Evolutionary conservation across 495 filamentous ascomycete species (phyloP).

Genomic region (Copromyces sp.): DNA sequence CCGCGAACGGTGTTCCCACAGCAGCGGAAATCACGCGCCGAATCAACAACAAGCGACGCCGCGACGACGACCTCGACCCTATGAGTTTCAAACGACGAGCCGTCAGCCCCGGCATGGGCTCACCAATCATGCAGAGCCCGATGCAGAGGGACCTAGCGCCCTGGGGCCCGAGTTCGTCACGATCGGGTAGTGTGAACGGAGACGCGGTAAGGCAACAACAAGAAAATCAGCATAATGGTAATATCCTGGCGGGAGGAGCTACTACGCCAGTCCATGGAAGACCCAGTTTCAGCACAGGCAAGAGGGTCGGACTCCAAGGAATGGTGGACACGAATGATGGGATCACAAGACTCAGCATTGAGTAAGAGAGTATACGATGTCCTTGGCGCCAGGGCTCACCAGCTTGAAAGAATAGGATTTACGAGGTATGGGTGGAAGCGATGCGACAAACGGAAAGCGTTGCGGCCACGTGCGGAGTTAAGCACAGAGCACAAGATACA

Average conservation of each 20-base stretch:
- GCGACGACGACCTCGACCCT: constrained; percentile 88
- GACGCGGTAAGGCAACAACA: constrained; percentile 30
- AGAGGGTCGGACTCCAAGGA: constrained; percentile 77
- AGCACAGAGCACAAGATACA: not conserved
- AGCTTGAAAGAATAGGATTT: not conserved
- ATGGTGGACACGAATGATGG: constrained; percentile 95
- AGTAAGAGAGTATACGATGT: constrained; percentile 2
- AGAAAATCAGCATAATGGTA: constrained; percentile 18
- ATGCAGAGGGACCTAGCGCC: constrained; percentile 56
- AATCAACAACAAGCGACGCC: constrained; percentile 64
- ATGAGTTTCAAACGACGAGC: constrained; percentile 85
- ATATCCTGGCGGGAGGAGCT: constrained; percentile 1
- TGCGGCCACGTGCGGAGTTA: not conserved
- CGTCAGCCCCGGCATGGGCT: constrained; percentile 87
- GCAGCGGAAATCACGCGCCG: constrained; percentile 59
- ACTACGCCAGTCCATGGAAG: not conserved
- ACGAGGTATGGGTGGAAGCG: not conserved
- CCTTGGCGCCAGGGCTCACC: not conserved
- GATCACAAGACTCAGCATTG: constrained; percentile 84
- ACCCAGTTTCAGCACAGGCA: not conserved
- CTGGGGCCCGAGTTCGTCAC: constrained; percentile 48
- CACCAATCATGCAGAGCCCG: constrained; percentile 78
- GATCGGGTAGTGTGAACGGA: constrained; percentile 49
- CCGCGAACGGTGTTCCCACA: constrained; percentile 37
- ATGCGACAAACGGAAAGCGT: not conserved